Conservation (phyloP, 2,329 filamentous ascomycete genomes). For the Periconia sp. region DNA sequence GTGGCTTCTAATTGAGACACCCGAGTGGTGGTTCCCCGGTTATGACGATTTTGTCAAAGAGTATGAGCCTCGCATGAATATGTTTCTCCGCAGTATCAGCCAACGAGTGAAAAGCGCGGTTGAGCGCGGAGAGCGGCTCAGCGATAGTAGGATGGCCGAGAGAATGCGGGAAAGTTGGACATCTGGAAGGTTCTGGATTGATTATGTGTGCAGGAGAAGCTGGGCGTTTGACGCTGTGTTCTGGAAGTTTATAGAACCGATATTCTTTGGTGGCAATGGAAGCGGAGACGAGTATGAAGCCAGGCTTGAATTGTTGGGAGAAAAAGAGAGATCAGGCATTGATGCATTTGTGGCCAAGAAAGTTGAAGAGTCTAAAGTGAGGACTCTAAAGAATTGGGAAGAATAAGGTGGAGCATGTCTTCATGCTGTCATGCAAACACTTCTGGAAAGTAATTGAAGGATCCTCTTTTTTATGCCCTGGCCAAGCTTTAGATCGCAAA, state of each 20-base stretch:
- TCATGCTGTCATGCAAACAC: background rate
- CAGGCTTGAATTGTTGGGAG: background rate
- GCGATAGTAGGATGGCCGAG: too few species aligned
- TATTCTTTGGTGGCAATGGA: slow-evolving; percentile 1
- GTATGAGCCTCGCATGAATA: slow-evolving; percentile 1
- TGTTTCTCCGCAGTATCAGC: background rate
- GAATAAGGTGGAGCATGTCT: too few species aligned
- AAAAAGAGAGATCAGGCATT: background rate
- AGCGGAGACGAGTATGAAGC: slow-evolving; percentile 1
- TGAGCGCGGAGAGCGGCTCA: too few species aligned
- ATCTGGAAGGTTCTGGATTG: background rate
- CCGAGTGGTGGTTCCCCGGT: too few species aligned
- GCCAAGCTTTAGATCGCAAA: background rate
- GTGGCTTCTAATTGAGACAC: background rate
- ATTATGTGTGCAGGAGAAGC: too few species aligned
- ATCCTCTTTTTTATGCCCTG: background rate
- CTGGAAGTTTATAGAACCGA: slow-evolving; percentile 1
- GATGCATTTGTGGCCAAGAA: slow-evolving; percentile 1
- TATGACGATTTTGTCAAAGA: background rate
- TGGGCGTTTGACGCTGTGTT: too few species aligned
- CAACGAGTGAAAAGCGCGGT: too few species aligned
- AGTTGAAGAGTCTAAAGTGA: background rate
- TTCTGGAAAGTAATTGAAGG: background rate
- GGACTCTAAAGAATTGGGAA: background rate
- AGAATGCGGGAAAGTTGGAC: too few species aligned